Conservation (phyloP, 2,329 filamentous ascomycete genomes). For the Ophiostoma pallidulum region DNA sequence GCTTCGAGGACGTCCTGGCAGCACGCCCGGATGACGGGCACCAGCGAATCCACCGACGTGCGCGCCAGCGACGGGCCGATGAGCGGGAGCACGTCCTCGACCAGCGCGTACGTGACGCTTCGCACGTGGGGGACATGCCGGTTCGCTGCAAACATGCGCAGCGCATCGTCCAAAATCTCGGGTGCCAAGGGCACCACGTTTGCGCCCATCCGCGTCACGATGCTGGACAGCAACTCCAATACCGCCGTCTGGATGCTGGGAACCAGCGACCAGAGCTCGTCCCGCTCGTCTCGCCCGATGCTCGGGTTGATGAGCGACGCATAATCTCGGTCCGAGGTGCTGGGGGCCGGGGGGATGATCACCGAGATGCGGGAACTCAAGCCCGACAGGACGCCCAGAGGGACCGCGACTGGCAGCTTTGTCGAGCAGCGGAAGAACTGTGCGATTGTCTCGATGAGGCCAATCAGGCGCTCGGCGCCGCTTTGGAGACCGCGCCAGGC, state of each 20-base stretch:
- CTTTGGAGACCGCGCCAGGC: slow-evolving; percentile 66
- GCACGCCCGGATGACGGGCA: slow-evolving; percentile 53
- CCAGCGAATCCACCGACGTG: slow-evolving; percentile 52
- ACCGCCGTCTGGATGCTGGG: slow-evolving; percentile 65
- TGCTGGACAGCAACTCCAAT: slow-evolving; percentile 49
- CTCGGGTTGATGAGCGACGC: slow-evolving; percentile 59
- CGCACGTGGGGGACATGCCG: slow-evolving; percentile 47
- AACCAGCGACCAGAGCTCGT: slow-evolving; percentile 64
- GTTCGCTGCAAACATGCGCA: slow-evolving; percentile 58
- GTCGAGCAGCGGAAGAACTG: slow-evolving; percentile 56
- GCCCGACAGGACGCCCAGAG: slow-evolving; percentile 59
- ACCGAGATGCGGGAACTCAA: slow-evolving; percentile 60
- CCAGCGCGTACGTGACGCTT: slow-evolving; percentile 48
- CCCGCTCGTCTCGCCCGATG: slow-evolving; percentile 70
- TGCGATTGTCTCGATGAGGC: slow-evolving; percentile 55
- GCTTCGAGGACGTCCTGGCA: slow-evolving; percentile 63
- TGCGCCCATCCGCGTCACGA: slow-evolving; percentile 49
- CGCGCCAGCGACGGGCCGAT: slow-evolving; percentile 60
- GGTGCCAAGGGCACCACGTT: slow-evolving; percentile 51
- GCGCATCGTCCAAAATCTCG: slow-evolving; percentile 59
- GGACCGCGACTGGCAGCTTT: slow-evolving; percentile 54
- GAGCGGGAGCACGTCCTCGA: slow-evolving; percentile 47
- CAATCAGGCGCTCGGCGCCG: slow-evolving; percentile 59
- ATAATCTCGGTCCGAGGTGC: slow-evolving; percentile 30
- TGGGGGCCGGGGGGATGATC: slow-evolving; percentile 40